These are phyloP conservation scores for Trifolium subterraneum DNA, from an alignment of 306 rosid species.

Conservation along the genomic window DNA sequence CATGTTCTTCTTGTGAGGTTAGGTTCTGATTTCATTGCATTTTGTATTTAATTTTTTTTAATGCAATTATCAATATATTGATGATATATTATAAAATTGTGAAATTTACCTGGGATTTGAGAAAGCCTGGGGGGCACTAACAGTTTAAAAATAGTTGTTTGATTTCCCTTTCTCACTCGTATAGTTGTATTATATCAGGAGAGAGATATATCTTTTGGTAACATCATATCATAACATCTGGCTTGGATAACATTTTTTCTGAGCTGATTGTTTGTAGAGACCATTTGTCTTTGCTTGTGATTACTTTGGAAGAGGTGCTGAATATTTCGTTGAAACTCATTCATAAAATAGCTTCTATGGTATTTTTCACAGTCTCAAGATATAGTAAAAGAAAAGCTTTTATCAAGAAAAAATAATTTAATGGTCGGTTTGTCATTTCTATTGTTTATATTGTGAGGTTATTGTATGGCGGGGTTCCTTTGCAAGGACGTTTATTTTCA, in stretches of 20 bases:
- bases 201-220: background rate
- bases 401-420: conserved; percentile 1
- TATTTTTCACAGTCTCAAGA: conserved; percentile 25
- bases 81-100: conserved; percentile 25
- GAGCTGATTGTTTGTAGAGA: conserved; percentile 26
- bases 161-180: background rate
- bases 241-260: conserved; percentile 15
- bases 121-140: conserved; percentile 6
- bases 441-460: background rate
- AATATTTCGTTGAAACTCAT: conserved; percentile 13
- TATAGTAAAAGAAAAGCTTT: conserved; percentile 10
- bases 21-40: conserved; percentile 40
- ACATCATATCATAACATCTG: conserved; percentile 1
- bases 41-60: conserved; percentile 8
- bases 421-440: background rate
- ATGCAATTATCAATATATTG: conserved; percentile 13
- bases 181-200: conserved; percentile 7
- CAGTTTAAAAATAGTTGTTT: conserved; percentile 16
- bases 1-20: conserved; percentile 90
- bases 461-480: background rate
- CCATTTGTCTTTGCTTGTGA: conserved; percentile 15
- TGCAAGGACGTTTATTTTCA: background rate
- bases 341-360: background rate
- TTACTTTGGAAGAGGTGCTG: conserved; percentile 10
- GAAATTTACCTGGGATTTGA: conserved; percentile 11